These are phyloP conservation scores for Ascoidea tarda DNA, from an alignment of 805 yeast species.

Conservation along the genomic window DNA sequence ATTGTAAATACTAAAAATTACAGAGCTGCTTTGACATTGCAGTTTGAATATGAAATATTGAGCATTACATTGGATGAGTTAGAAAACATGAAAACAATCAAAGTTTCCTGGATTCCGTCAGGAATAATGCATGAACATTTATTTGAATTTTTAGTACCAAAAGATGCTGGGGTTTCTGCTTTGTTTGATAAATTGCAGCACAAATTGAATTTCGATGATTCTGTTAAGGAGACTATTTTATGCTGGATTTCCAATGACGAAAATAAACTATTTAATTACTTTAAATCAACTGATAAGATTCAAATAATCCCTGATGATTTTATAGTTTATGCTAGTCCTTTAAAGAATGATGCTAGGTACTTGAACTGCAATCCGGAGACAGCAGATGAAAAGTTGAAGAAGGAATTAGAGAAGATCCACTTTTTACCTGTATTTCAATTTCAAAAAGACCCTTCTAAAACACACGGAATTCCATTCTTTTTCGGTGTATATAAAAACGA, in stretches of 20 bases:
- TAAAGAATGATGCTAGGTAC: conserved; percentile 25
- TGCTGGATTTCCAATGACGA: conserved; percentile 37
- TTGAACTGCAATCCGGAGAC: conserved; percentile 13
- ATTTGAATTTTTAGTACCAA: conserved; percentile 58
- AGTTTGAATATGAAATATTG: conserved; percentile 63
- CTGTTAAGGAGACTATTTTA: conserved; percentile 30
- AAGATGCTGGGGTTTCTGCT: conserved; percentile 37
- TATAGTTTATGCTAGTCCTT: conserved; percentile 22
- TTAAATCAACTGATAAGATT: conserved; percentile 13
- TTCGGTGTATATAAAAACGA: conserved; percentile 65
- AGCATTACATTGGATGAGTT: conserved; percentile 62
- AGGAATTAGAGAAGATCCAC: conserved; percentile 11
- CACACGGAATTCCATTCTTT: conserved; percentile 79
- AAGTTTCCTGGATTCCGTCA: conserved; percentile 58
- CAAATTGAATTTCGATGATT: conserved; percentile 36
- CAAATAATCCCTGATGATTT: conserved; percentile 20
- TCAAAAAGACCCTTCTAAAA: conserved; percentile 45
- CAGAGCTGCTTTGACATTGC: conserved; percentile 21
- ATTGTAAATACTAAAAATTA: conserved; percentile 19
- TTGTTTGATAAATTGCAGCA: conserved; percentile 41
- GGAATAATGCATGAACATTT: conserved; percentile 58
- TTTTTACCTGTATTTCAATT: conserved; percentile 47
- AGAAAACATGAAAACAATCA: conserved; percentile 59
- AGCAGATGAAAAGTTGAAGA: conserved; percentile 11
- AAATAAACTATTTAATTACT: conserved; percentile 19